Evolutionary conservation across 2,329 filamentous ascomycete genomes (phyloP).

Genomic region (Ascochyta clinopodiicola): DNA sequence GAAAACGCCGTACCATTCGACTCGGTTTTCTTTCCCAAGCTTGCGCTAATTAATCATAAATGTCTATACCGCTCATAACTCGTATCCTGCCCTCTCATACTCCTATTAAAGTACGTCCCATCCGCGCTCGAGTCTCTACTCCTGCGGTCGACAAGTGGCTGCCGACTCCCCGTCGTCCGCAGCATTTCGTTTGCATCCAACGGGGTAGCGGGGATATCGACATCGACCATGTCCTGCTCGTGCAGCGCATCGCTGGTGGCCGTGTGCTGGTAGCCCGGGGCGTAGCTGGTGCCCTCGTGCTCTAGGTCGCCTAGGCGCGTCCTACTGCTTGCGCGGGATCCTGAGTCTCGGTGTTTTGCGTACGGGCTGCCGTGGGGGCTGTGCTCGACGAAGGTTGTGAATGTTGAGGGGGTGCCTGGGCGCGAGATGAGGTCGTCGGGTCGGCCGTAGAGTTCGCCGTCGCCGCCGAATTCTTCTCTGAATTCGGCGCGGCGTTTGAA

Average conservation of each 20-base stretch:
- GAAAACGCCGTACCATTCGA: background rate
- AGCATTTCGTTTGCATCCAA: conserved; percentile 32
- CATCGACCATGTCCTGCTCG: conserved; percentile 25
- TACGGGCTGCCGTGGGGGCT: conserved; percentile 22
- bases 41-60: conserved; percentile 1
- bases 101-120: conserved; percentile 9
- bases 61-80: conserved; percentile 10
- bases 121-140: conserved; percentile 20
- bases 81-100: conserved; percentile 1
- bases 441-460: conserved; percentile 64
- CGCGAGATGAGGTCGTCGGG: conserved; percentile 61
- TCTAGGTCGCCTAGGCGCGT: conserved; percentile 27
- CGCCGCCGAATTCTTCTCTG: conserved; percentile 79
- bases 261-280: conserved; percentile 34
- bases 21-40: background rate
- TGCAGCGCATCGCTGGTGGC: conserved; percentile 21
- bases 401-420: conserved; percentile 39
- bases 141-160: conserved; percentile 22
- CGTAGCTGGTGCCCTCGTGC: conserved; percentile 34
- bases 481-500: conserved; percentile 92
- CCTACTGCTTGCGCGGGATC: conserved; percentile 22
- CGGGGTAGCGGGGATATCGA: conserved; percentile 31
- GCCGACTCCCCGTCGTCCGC: conserved; percentile 20
- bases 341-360: conserved; percentile 6
- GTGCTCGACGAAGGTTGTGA: conserved; percentile 34